Base-by-base conservation (phyloP, 2,329 filamentous ascomycete species). In the Chaetomium strumarium region DNA sequence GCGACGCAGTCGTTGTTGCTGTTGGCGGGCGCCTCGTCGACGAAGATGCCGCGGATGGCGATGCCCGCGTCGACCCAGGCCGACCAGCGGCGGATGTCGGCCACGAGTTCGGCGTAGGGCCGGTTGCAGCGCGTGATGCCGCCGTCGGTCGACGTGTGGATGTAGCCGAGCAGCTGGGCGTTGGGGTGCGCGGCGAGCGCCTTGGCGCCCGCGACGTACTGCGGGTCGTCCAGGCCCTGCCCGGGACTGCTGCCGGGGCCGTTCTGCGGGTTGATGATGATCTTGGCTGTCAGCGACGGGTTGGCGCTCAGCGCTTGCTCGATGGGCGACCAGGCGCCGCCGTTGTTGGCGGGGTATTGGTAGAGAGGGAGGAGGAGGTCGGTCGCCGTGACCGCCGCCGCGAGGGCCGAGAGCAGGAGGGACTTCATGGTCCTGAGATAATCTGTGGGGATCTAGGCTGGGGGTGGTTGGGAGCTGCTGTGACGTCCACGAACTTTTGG, bases 251-350 rank as follows among this genome's bases (percentile, higher is more conserved):
- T 47, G 38, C 54, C 54, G n/a, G 54, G 54, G 2, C 54, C 54
- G 46, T 51, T 53, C 46, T 44, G 13, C 6, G 54, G 54, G 49
- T 53, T 56, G 50, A 56, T 53, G 50, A 56, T 37, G 38, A 56
- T 40, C 12, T 43, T 56, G 44, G 17, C 11, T 4, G 38, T 53
- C 24, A 56, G 46, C 39, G 37, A 34, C 1, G 46, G 50, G 50
- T 56, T 53, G 16, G 29, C 30, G n/a, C 48, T 24, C 8, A 55
- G 37, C 16, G 52, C 52, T 7, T 24, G 5, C 11, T 40, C 29
- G 48, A 55, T 53, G 46, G 54, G 50, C 3, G 20, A n/a, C 54
- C 49, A 56, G 34, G 29, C 50, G 29, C n/a, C 37, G 39, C 54
- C 54, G 33, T 42, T 53, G 54, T 53, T 38, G 33, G 43, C 38